Evolutionary conservation across 768 basidiomycete species (phyloP), one percentile per base, ranked within the genome.

Genomic region (Tylopilus plumbeoviolaceoides): DNA sequence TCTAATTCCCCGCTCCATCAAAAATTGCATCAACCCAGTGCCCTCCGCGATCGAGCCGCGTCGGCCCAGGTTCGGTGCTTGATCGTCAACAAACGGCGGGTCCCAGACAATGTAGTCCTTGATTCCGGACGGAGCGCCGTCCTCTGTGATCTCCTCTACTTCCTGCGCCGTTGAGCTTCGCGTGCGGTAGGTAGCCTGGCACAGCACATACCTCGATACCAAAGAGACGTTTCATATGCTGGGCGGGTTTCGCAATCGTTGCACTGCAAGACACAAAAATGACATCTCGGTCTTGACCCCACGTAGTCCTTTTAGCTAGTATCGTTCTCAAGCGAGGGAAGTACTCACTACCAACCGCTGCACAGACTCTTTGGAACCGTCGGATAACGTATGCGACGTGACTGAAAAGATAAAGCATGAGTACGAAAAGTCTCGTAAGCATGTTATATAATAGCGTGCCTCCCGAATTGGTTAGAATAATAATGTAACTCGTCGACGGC

Each of bases 401-500:
- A 57, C 89, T 57, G 38, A 23, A 12, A 23, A 23, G n/a, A 23
- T 23, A 23, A 20, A 50, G 33, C 20, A 43, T 55, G 45, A 57
- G 48, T 9, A 17, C 6, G 7, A 18, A 47, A 28, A 7, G 7
- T 20, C 4, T 27, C 7, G 20, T 33, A 33, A 12, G 33, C 1
- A 14, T 33, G 18, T 31, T 31, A 11, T 23, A 50, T n/a, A 48
- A 38, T 15, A 17, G 4, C 57, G 21, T 58, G 87, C 89, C 88
- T 91, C 57, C 91, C 93, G 47, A 94, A 78, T 11, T 87, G 70
- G 36, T 87, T 85, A 2, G 82, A 77, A 62, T 95, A 95, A 63
- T 90, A 93, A 67, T 95, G 92, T 33, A 95, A 65, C 64, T 95
- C 92, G 62, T 94, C 89, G 2, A 93, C 84, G 1, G 81, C 91